Percentiles rank a stretch among this genome's conserved stretches.
phyloP scores from a whole-genome alignment of 345 rosid species.

The Eucalyptus leucophloia region DNA sequence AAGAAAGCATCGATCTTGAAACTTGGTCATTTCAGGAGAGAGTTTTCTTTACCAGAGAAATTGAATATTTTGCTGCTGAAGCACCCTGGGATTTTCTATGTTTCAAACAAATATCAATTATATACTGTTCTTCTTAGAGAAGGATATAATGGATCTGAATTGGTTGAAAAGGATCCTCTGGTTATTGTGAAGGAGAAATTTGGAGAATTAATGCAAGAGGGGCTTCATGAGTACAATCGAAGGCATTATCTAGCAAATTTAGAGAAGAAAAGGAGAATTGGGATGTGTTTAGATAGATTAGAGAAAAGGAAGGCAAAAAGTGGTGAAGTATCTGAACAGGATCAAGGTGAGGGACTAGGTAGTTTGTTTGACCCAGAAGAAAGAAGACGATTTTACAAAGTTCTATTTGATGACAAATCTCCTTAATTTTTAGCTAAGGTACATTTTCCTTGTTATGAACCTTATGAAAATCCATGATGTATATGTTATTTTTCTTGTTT shows the following conservation, averaged over 20 bases:
- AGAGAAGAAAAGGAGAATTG: conserved; percentile 59
- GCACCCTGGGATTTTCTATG: conserved; percentile 77
- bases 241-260: conserved; percentile 38
- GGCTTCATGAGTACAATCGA: conserved; percentile 61
- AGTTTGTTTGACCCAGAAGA: conserved; percentile 77
- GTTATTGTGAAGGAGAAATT: conserved; percentile 75
- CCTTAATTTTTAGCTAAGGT: conserved; percentile 4
- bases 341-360: conserved; percentile 22
- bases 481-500: not conserved
- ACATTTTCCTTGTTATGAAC: not conserved
- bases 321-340: conserved; percentile 28
- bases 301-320: conserved; percentile 18
- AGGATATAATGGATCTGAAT: conserved; percentile 58
- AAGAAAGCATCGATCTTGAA: conserved; percentile 73
- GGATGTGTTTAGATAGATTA: conserved; percentile 13
- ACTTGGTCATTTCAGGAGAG: conserved; percentile 76
- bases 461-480: not conserved
- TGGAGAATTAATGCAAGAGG: conserved; percentile 89
- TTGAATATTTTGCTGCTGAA: conserved; percentile 63
- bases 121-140: conserved; percentile 87
- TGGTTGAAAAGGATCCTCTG: conserved; percentile 70
- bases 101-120: conserved; percentile 72
- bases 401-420: conserved; percentile 47
- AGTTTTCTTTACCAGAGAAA: conserved; percentile 65
- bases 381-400: conserved; percentile 69